Base-by-base conservation (phyloP, 495 filamentous ascomycete genomes). In the Xylaria venustula region DNA sequence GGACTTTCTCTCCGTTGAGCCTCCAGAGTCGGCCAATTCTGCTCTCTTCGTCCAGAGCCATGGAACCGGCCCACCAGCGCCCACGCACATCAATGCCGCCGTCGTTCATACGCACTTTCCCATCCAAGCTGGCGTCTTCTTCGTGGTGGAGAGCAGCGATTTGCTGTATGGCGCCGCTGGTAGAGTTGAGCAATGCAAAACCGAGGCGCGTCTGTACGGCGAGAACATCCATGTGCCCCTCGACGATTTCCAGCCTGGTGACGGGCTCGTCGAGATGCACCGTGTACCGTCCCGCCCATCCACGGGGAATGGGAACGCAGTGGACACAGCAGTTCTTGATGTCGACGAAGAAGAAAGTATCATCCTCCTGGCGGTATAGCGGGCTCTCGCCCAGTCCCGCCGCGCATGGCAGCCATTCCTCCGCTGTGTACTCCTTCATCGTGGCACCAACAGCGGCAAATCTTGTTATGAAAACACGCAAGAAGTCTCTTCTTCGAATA, bases 21-120 rank as follows among this genome's bases (percentile, higher is more conserved):
- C 12, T 58, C 66, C 30, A 67, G 61, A 46, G 63, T 54, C 42
- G 48, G 3, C 20, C 5, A 4, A 32, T 28, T 12, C 48, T 23
- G 15, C 19, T 36, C 34, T 48, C 15, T 11, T 53, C 54, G 1
- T 52, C 64, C 50, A 68, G 58, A 36, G 62, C 60, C 70, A 72
- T 72, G 15, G 63, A 58, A 0, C 48, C 61, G 0, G 62, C 69
- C 70, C 66, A 72, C 40, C 57, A 67, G 2, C 69, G 66, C 11
- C 69, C 70, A 2, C 60, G 42, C 9, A 54, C 57, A 22, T 69
- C 66, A 1, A 69, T 67, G 14, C 61, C 60, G 0, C 66, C 63
- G 36, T 72, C 69, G 30, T 69, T 72, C 46, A 67, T 65, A 6
- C 65, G 36, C 63, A 71, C 68, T 3, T 62, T 56, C 5, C 62